phyloP scores from a whole-genome alignment of 1,139 yeast species.

The Candida neerlandica region DNA sequence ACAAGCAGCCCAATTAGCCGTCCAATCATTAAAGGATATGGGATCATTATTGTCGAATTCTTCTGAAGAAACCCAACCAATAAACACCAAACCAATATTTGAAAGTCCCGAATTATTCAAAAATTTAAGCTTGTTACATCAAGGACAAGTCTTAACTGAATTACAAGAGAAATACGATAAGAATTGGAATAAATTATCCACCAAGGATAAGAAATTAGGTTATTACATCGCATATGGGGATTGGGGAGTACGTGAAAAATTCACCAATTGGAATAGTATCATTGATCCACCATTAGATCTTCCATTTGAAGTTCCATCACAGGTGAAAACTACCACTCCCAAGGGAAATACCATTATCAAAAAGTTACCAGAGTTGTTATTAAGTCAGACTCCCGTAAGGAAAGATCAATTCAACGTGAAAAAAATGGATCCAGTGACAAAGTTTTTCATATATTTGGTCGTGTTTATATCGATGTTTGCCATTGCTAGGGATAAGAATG shows the following conservation, averaged over 20 bases:
- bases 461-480: conserved; percentile 46
- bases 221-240: conserved; percentile 64
- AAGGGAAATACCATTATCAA: conserved; percentile 24
- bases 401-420: conserved; percentile 52
- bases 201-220: conserved; percentile 50
- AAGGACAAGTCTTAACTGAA: conserved; percentile 59
- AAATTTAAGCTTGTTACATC: conserved; percentile 52
- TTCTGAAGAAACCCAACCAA: conserved; percentile 49
- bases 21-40: conserved; percentile 46
- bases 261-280: conserved; percentile 44
- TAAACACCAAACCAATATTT: conserved; percentile 55
- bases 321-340: conserved; percentile 27
- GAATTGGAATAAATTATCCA: conserved; percentile 52
- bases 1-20: conserved; percentile 45
- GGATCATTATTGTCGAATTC: conserved; percentile 33
- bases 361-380: conserved; percentile 46
- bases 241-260: conserved; percentile 65
- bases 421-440: conserved; percentile 57
- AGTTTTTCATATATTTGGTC: conserved; percentile 49
- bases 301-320: conserved; percentile 53
- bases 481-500: conserved; percentile 50
- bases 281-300: conserved; percentile 51
- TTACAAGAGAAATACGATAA: conserved; percentile 53
- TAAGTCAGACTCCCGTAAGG: conserved; percentile 48
- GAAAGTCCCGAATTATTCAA: conserved; percentile 49